Evolutionary conservation across 164 flowering plant species (phyloP).

Genomic region (Houttuynia cordata): DNA sequence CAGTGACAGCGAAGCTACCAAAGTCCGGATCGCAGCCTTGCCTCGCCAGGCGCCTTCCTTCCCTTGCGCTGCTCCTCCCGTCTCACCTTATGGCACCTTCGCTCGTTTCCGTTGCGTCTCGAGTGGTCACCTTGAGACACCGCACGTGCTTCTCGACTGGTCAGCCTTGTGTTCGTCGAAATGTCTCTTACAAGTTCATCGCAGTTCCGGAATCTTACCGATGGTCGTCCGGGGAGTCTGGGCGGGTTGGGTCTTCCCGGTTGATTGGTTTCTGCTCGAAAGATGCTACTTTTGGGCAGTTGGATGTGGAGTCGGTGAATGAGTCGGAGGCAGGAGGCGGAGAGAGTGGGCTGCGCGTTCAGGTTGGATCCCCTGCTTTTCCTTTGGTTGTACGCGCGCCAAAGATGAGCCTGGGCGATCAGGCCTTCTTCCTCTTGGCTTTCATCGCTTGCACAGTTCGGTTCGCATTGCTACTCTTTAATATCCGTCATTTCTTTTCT

Average conservation of each 20-base stretch:
- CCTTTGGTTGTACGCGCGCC: constrained; percentile 16
- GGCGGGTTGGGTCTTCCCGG: constrained; percentile 8
- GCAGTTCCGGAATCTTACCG: not conserved
- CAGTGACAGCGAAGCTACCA: no score
- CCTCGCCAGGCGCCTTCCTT: no score
- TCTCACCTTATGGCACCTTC: no score
- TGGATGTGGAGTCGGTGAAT: constrained; percentile 1
- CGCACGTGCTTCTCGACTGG: no score
- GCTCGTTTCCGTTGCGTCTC: no score
- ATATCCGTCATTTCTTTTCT: not conserved
- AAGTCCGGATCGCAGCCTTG: no score
- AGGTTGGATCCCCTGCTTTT: constrained; percentile 29
- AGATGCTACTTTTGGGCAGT: not conserved
- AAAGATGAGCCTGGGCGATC: constrained; percentile 53
- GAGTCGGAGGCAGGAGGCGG: constrained; percentile 4
- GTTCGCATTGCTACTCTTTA: not conserved
- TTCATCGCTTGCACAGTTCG: constrained; percentile 73
- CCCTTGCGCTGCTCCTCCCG: no score
- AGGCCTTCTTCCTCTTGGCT: constrained; percentile 56
- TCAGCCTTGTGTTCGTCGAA: no score
- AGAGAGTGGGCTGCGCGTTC: constrained; percentile 16
- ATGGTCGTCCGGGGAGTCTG: not conserved
- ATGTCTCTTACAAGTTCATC: not conserved
- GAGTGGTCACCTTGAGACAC: no score
- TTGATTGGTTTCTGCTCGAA: constrained; percentile 6